Evolutionary conservation across 129 eudicot species (phyloP).

Genomic region (Deinandra increscens): DNA sequence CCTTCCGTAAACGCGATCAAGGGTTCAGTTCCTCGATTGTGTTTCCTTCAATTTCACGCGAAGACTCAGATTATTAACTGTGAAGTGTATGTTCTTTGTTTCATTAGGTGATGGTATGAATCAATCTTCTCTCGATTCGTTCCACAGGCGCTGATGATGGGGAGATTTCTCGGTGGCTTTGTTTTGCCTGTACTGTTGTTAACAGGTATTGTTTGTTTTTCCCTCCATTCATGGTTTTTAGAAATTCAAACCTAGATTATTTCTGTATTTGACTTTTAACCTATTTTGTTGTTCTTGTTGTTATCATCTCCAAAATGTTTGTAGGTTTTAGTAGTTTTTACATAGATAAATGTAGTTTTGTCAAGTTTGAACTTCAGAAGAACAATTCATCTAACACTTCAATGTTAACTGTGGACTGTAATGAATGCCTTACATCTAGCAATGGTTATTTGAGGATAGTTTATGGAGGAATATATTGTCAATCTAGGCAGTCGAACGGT

Average conservation of each 20-base stretch:
- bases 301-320: neutral
- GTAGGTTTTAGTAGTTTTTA: neutral
- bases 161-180: conserved; percentile 61
- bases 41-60: conserved; percentile 1
- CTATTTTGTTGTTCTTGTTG: neutral
- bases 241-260: neutral
- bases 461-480: neutral
- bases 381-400: neutral
- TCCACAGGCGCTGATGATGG: conserved; percentile 44
- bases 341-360: neutral
- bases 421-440: neutral
- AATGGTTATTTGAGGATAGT: neutral
- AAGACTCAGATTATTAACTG: conserved; percentile 1
- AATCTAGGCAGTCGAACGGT: neutral
- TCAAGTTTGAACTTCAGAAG: neutral
- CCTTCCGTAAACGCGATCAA: conserved; percentile 18
- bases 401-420: neutral
- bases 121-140: conserved; percentile 17
- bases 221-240: neutral
- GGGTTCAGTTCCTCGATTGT: neutral
- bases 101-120: conserved; percentile 34
- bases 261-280: neutral
- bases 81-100: neutral
- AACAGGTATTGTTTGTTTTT: conserved; percentile 54
- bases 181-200: conserved; percentile 76